Percentiles rank a stretch among this genome's conserved stretches.
phyloP scores from a whole-genome alignment of 2,329 filamentous ascomycete species.

The Trichoderma afroharzianum region DNA sequence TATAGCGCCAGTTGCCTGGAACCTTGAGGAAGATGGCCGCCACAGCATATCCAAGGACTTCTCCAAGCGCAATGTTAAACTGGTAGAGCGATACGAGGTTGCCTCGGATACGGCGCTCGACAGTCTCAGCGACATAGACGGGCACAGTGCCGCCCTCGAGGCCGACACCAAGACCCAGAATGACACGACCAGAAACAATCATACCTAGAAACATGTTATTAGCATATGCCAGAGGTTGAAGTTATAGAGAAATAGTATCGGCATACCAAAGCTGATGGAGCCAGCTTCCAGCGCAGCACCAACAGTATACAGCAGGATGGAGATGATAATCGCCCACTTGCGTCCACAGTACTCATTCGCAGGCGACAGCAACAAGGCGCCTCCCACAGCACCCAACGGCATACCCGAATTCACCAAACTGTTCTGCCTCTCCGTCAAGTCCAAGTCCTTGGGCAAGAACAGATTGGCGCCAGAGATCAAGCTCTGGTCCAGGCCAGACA shows the following conservation, averaged over 20 bases:
- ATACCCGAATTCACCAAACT: conserved; percentile 67
- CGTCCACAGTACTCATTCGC: conserved; percentile 65
- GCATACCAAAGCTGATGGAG: conserved; percentile 57
- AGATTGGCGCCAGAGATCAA: conserved; percentile 69
- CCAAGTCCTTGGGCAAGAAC: conserved; percentile 57
- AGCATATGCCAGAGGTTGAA: fast-evolving
- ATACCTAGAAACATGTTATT: conserved; percentile 41
- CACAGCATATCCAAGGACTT: conserved; percentile 69
- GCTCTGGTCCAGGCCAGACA: conserved; percentile 70
- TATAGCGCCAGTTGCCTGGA: conserved; percentile 67
- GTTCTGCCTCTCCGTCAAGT: conserved; percentile 53
- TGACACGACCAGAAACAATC: conserved; percentile 65
- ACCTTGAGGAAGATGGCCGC: conserved; percentile 71
- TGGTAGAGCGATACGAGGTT: conserved; percentile 73
- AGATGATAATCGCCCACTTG: conserved; percentile 65
- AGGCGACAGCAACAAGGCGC: conserved; percentile 63
- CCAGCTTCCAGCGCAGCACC: conserved; percentile 67
- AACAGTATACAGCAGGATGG: conserved; percentile 66
- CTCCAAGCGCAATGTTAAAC: conserved; percentile 71
- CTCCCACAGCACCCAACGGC: conserved; percentile 68
- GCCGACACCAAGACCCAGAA: conserved; percentile 68
- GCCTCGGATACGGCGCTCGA: conserved; percentile 62
- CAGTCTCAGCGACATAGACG: conserved; percentile 71
- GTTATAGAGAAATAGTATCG: background rate
- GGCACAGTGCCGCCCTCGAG: conserved; percentile 71